Evolutionary conservation across 352 stramenopile species (phyloP).

Genomic region (Globisporangium canariense): DNA sequence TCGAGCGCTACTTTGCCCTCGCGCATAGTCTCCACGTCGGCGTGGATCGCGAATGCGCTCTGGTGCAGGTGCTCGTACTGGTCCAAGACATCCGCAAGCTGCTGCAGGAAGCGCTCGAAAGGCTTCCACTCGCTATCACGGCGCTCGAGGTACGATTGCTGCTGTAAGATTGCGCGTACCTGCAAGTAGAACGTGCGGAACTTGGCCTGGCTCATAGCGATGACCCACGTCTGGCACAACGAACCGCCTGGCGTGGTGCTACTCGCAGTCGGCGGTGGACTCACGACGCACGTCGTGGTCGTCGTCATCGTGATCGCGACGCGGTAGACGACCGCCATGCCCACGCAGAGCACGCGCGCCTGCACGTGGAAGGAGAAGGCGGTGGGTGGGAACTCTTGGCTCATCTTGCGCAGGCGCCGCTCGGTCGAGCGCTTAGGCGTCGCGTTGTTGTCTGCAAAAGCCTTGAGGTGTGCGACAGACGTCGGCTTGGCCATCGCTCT

Average conservation of each 20-base stretch:
- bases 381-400: constrained; percentile 46
- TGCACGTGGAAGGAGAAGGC: constrained; percentile 44
- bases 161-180: constrained; percentile 36
- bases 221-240: constrained; percentile 45
- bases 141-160: constrained; percentile 20
- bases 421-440: constrained; percentile 21
- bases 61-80: constrained; percentile 35
- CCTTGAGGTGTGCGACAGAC: background rate
- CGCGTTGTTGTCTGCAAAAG: background rate
- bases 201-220: constrained; percentile 61
- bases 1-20: constrained; percentile 39
- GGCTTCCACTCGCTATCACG: constrained; percentile 39
- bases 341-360: constrained; percentile 51
- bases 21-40: constrained; percentile 29
- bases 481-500: background rate
- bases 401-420: constrained; percentile 59
- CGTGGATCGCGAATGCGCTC: constrained; percentile 39
- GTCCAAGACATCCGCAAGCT: constrained; percentile 32
- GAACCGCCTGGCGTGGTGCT: constrained; percentile 17
- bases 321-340: constrained; percentile 50
- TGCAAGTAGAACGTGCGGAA: constrained; percentile 46
- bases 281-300: constrained; percentile 17
- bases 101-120: constrained; percentile 42
- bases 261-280: constrained; percentile 4
- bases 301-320: constrained; percentile 36